phyloP scores from a whole-genome alignment of 176 grass and related monocot genomes.

The Rhynchospora tenuis region DNA sequence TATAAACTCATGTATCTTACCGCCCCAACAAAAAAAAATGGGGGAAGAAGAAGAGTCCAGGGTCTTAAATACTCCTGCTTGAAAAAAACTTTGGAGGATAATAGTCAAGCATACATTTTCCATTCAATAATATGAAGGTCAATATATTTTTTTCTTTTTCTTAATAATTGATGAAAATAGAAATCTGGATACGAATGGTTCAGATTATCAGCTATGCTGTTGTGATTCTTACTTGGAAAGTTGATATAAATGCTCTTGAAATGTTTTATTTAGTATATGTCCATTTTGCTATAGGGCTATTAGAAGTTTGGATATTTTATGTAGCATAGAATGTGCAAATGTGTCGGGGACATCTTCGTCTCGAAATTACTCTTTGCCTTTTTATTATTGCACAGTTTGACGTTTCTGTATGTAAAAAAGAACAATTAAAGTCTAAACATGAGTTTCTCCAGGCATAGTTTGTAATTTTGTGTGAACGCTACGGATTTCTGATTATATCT shows the following conservation, averaged over 20 bases:
- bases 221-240: not conserved
- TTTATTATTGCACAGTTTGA: not conserved
- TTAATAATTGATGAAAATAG: not conserved
- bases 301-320: not conserved
- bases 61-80: not conserved
- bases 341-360: not conserved
- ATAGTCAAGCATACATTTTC: not conserved
- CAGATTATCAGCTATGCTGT: not conserved
- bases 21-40: not conserved
- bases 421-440: not conserved
- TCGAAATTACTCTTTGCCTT: not conserved
- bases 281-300: not conserved
- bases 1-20: not conserved
- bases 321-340: not conserved
- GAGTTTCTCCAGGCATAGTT: not conserved
- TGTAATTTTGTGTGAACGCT: not conserved
- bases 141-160: not conserved
- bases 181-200: not conserved
- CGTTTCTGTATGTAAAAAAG: not conserved
- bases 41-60: not conserved
- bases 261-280: not conserved
- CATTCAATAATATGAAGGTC: not conserved
- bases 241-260: constrained; percentile 1
- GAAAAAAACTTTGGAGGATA: not conserved
- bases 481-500: not conserved